phyloP scores from a whole-genome alignment of 768 basidiomycete genomes.

The Lentinula boryana region DNA sequence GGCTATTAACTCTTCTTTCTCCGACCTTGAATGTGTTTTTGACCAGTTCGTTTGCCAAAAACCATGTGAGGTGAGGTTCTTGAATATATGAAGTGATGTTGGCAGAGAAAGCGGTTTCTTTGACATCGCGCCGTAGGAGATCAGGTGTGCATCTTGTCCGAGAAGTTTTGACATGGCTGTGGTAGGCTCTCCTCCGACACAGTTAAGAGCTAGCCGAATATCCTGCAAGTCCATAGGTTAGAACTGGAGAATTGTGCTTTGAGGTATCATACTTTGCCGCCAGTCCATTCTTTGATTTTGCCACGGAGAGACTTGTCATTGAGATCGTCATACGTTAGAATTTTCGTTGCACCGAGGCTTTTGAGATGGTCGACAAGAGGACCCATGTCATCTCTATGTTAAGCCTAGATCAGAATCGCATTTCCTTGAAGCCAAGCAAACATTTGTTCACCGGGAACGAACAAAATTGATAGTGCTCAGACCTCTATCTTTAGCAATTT shows the following conservation, averaged over 20 bases:
- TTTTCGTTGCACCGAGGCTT: constrained; percentile 66
- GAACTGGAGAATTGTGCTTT: not conserved
- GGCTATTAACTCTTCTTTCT: constrained; percentile 46
- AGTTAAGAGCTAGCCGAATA: constrained; percentile 44
- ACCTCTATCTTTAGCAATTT: constrained; percentile 69
- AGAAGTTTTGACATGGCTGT: constrained; percentile 64
- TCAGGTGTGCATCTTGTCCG: constrained; percentile 62
- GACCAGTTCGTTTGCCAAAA: constrained; percentile 82
- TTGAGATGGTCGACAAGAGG: constrained; percentile 44
- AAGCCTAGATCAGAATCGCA: not conserved
- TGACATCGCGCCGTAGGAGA: constrained; percentile 91
- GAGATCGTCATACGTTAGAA: constrained; percentile 75
- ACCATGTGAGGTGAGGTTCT: constrained; percentile 67
- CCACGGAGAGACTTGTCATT: constrained; percentile 46
- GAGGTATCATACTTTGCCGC: constrained; percentile 42
- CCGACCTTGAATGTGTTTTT: constrained; percentile 34
- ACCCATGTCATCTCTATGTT: constrained; percentile 44
- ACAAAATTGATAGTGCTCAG: constrained; percentile 80
- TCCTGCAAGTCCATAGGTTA: constrained; percentile 18
- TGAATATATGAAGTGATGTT: constrained; percentile 80
- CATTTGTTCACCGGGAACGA: constrained; percentile 49
- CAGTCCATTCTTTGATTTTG: constrained; percentile 59
- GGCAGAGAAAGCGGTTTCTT: constrained; percentile 74
- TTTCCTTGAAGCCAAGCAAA: not conserved
- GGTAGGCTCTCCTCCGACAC: constrained; percentile 62